Conservation (phyloP, 805 yeast genomes). For the Saccharomyces kudriavzevii region DNA sequence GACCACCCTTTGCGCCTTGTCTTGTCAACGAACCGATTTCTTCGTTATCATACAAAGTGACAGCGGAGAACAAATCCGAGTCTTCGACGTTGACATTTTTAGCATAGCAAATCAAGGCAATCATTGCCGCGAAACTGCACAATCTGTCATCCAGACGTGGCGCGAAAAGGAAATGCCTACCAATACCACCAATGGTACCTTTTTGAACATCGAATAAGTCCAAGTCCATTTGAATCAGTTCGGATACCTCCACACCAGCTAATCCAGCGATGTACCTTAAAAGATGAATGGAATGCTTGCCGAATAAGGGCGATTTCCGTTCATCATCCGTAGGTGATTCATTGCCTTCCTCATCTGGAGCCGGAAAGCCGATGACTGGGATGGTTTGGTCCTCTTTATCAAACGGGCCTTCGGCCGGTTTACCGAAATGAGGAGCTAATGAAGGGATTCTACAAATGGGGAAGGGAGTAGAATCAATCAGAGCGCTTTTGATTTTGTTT, state of each 20-base stretch:
- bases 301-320: slow-evolving; percentile 54
- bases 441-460: slow-evolving; percentile 79
- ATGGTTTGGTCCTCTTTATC: slow-evolving; percentile 71
- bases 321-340: slow-evolving; percentile 47
- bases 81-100: slow-evolving; percentile 35
- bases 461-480: slow-evolving; percentile 52
- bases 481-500: slow-evolving; percentile 33
- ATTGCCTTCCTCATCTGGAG: slow-evolving; percentile 27
- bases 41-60: slow-evolving; percentile 69
- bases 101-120: slow-evolving; percentile 46
- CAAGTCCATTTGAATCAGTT: slow-evolving; percentile 63
- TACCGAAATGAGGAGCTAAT: slow-evolving; percentile 82
- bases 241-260: slow-evolving; percentile 50
- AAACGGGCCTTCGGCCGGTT: slow-evolving; percentile 58
- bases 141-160: slow-evolving; percentile 83
- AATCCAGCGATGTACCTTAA: slow-evolving; percentile 61
- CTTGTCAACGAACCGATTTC: slow-evolving; percentile 76
- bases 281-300: slow-evolving; percentile 58
- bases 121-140: slow-evolving; percentile 66
- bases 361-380: slow-evolving; percentile 61
- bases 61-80: slow-evolving; percentile 42
- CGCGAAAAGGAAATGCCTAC: slow-evolving; percentile 66
- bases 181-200: slow-evolving; percentile 70
- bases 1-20: slow-evolving; percentile 76
- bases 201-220: slow-evolving; percentile 77